These are phyloP conservation scores for Mycena polygramma DNA, from an alignment of 768 basidiomycete genomes.

Conservation along the genomic window DNA sequence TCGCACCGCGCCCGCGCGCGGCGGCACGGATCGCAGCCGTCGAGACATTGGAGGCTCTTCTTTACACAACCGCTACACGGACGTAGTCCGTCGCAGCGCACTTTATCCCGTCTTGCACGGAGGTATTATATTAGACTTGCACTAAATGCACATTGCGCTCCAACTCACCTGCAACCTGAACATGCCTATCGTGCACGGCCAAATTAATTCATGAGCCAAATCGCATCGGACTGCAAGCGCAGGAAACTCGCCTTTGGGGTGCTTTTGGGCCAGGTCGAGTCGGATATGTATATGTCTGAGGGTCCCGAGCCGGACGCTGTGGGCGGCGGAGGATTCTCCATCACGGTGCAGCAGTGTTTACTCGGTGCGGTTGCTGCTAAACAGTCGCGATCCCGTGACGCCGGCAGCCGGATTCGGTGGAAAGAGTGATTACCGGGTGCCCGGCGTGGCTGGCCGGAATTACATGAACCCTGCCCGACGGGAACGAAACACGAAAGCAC, in stretches of 20 bases:
- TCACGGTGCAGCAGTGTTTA: neutral
- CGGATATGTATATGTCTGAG: neutral
- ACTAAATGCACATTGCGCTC: slow-evolving; percentile 25
- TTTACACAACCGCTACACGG: slow-evolving; percentile 72
- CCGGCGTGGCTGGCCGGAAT: too few relatives aligned
- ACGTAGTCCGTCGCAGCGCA: slow-evolving; percentile 70
- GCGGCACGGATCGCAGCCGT: slow-evolving; percentile 73
- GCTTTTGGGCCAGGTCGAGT: slow-evolving; percentile 51
- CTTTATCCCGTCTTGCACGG: slow-evolving; percentile 66
- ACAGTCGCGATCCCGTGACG: slow-evolving; percentile 27
- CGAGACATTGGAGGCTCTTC: slow-evolving; percentile 71
- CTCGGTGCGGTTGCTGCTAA: neutral
- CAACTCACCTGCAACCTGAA: slow-evolving; percentile 65
- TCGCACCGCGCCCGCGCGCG: slow-evolving; percentile 69
- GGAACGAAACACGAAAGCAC: too few relatives aligned
- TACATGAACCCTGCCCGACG: too few relatives aligned
- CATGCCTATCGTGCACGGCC: slow-evolving; percentile 58
- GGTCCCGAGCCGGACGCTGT: neutral
- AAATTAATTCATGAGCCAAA: slow-evolving; percentile 23
- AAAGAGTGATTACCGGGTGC: too few relatives aligned
- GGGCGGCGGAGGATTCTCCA: slow-evolving; percentile 16
- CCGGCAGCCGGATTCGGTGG: too few relatives aligned
- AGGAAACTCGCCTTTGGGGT: slow-evolving; percentile 60
- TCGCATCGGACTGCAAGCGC: slow-evolving; percentile 20
- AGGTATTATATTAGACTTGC: slow-evolving; percentile 16